Percentiles rank a stretch among this genome's conserved stretches.
These are phyloP conservation scores for Acer campestre DNA, from an alignment of 345 rosid species.

Conservation along the genomic window DNA sequence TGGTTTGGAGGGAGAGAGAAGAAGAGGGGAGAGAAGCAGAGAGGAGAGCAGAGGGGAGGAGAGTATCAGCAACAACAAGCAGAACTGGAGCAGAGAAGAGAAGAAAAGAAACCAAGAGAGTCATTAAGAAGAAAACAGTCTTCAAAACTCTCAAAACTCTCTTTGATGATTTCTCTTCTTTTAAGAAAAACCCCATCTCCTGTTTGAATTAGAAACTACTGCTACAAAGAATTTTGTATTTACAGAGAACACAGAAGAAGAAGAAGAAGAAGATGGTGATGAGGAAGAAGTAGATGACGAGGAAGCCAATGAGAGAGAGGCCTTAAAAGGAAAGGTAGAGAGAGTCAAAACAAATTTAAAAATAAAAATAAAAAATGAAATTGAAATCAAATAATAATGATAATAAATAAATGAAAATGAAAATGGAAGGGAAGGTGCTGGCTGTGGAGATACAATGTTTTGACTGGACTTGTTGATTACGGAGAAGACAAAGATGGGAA, in stretches of 20 bases:
- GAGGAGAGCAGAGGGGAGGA: slow-evolving; percentile 80
- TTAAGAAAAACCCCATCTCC: slow-evolving; percentile 60
- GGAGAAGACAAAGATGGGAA: slow-evolving; percentile 18
- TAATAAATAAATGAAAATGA: background rate
- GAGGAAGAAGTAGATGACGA: background rate
- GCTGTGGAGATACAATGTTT: slow-evolving; percentile 27
- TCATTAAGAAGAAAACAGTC: slow-evolving; percentile 68
- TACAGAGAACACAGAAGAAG: slow-evolving; percentile 12
- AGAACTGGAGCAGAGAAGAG: slow-evolving; percentile 84
- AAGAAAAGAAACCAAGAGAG: slow-evolving; percentile 77
- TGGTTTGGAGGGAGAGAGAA: slow-evolving; percentile 27
- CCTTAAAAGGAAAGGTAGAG: background rate
- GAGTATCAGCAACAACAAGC: slow-evolving; percentile 72
- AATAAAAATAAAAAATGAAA: background rate
- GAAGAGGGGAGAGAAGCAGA: slow-evolving; percentile 57
- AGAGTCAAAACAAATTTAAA: background rate
- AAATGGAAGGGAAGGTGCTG: slow-evolving; percentile 13
- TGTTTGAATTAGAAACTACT: too few relatives aligned
- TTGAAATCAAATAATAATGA: background rate
- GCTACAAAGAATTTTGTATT: background rate
- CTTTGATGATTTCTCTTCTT: slow-evolving; percentile 60
- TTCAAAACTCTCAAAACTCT: slow-evolving; percentile 59
- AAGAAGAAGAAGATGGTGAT: background rate
- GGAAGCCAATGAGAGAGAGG: background rate
- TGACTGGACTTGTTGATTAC: slow-evolving; percentile 35